These are phyloP conservation scores for Phlyctochytrium arcticum DNA, from an alignment of 192 early-diverging fungal genomes.

Conservation along the genomic window DNA sequence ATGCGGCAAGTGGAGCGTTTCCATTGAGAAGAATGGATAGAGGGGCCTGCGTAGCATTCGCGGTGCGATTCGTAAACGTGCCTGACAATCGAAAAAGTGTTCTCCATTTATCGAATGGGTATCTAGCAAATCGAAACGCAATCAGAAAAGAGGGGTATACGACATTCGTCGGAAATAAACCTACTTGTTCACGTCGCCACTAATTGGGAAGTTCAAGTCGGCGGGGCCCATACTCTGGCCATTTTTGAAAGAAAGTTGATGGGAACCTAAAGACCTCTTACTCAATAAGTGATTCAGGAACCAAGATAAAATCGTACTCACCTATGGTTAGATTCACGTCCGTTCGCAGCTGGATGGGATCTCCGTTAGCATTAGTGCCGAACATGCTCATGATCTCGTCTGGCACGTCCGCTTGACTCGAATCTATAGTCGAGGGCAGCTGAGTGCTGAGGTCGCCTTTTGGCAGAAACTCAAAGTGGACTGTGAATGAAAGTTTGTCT, in stretches of 20 bases:
- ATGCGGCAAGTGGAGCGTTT: not conserved
- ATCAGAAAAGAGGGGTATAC: too few relatives aligned
- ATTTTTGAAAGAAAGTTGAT: not conserved
- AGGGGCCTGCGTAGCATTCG: not conserved
- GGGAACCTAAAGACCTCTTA: not conserved
- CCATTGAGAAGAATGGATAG: not conserved
- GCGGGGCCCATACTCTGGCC: not conserved
- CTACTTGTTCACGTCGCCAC: conserved; percentile 12
- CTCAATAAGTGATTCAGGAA: not conserved
- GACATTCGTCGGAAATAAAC: too few relatives aligned
- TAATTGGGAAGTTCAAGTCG: not conserved
- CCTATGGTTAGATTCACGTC: conserved; percentile 4
- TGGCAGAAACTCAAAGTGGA: not conserved
- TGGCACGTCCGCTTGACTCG: not conserved
- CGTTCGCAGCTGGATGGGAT: not conserved
- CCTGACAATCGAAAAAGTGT: not conserved
- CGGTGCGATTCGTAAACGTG: not conserved
- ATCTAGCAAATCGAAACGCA: too few relatives aligned
- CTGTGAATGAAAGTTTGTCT: not conserved
- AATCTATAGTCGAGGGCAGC: not conserved
- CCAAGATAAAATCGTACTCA: not conserved
- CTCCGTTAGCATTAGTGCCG: not conserved
- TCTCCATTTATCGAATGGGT: conserved; percentile 4
- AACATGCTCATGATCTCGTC: not conserved
- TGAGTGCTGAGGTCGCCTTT: not conserved